Evolutionary conservation across 2,329 filamentous ascomycete genomes (phyloP).

Genomic region (Diaporthe citri): DNA sequence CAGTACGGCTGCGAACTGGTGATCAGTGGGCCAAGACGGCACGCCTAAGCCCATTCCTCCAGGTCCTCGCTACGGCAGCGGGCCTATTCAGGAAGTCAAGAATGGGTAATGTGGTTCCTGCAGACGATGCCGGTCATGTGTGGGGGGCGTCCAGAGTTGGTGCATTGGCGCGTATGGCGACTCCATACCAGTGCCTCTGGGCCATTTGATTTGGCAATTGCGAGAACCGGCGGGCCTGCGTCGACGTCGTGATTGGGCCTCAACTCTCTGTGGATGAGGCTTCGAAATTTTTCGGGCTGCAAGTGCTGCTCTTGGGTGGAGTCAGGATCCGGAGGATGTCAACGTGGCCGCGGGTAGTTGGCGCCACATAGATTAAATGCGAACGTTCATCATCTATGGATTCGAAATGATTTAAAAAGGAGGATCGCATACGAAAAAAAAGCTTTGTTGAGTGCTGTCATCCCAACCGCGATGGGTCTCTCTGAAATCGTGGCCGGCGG

Average conservation of each 20-base stretch:
- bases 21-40: conserved; percentile 4
- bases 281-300: conserved; percentile 11
- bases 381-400: conserved; percentile 17
- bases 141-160: neutral
- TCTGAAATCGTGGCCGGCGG: conserved; percentile 27
- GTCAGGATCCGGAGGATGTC: conserved; percentile 21
- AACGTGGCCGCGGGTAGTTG: conserved; percentile 23
- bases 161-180: conserved; percentile 25
- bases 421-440: conserved; percentile 13
- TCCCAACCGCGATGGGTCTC: conserved; percentile 17
- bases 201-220: conserved; percentile 31
- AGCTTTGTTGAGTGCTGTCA: neutral
- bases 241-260: conserved; percentile 17
- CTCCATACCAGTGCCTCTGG: neutral
- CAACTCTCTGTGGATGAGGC: conserved; percentile 16
- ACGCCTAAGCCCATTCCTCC: neutral
- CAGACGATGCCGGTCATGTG: conserved; percentile 22
- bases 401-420: conserved; percentile 23
- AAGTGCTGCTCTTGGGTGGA: conserved; percentile 11
- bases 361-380: conserved; percentile 20
- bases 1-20: conserved; percentile 4
- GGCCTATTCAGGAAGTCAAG: conserved; percentile 1
- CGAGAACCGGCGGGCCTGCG: conserved; percentile 3
- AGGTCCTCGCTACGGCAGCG: neutral
- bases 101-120: conserved; percentile 23